Evolutionary conservation across 345 rosid species (phyloP).

Genomic region (Hibiscus tridactylites): DNA sequence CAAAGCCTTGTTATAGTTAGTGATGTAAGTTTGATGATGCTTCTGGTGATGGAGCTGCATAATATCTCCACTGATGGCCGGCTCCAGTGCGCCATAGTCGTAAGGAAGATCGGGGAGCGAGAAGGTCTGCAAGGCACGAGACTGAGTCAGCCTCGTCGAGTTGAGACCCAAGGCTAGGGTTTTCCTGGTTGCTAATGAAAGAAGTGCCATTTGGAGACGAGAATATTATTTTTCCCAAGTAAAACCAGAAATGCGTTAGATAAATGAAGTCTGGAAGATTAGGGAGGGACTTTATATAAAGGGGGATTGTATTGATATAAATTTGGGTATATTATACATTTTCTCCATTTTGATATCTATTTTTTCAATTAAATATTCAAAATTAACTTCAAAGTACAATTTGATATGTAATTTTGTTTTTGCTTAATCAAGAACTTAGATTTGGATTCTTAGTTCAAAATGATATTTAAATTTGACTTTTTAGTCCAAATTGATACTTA

Average conservation of each 20-base stretch:
- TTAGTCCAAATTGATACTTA: too few species aligned
- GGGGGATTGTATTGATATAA: not conserved
- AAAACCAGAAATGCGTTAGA: not conserved
- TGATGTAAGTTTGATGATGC: constrained; percentile 83
- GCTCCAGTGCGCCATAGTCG: constrained; percentile 83
- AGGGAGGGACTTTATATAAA: not conserved
- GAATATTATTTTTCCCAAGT: not conserved
- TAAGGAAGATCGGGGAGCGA: constrained; percentile 88
- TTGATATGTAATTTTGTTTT: too few species aligned
- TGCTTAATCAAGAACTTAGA: too few species aligned
- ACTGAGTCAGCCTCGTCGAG: constrained; percentile 11
- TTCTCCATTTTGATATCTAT: too few species aligned
- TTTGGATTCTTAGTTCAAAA: too few species aligned
- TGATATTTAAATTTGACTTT: too few species aligned
- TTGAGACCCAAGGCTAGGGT: constrained; percentile 22
- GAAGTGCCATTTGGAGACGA: constrained; percentile 53
- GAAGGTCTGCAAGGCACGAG: constrained; percentile 51
- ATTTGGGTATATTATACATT: too few species aligned
- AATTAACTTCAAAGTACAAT: too few species aligned
- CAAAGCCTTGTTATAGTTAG: constrained; percentile 82
- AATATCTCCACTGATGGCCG: constrained; percentile 85
- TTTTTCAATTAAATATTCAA: too few species aligned
- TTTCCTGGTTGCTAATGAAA: constrained; percentile 31
- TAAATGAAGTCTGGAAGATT: not conserved
- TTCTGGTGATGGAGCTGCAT: constrained; percentile 98